Percentiles rank a stretch among this genome's conserved stretches.
Evolutionary conservation across 2,329 filamentous ascomycete genomes (phyloP).

Genomic region (Plenodomus tracheiphilus): DNA sequence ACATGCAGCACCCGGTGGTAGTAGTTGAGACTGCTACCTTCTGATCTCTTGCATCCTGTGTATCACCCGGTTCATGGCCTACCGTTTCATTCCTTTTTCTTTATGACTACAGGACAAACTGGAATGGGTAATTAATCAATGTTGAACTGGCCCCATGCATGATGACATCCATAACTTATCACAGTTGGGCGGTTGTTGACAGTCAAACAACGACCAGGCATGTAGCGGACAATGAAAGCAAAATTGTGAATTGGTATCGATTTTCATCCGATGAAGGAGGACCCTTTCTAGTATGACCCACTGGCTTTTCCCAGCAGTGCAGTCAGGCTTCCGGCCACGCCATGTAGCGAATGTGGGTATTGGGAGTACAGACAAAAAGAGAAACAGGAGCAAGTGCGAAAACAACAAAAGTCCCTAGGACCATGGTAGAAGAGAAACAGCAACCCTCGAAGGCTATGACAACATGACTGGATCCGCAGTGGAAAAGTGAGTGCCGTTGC

Average conservation of each 20-base stretch:
- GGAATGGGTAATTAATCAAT: no score
- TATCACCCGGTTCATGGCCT: no score
- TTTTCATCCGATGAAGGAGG: constrained; percentile 44
- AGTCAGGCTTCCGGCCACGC: constrained; percentile 21
- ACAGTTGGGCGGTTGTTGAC: background rate
- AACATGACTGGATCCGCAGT: background rate
- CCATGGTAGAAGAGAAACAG: constrained; percentile 6
- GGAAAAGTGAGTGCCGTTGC: constrained; percentile 17
- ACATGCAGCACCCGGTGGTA: constrained; percentile 57
- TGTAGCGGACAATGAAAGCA: background rate
- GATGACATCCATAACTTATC: no score
- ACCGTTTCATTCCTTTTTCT: no score
- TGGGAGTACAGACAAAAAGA: constrained; percentile 10
- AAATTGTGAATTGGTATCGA: constrained; percentile 18
- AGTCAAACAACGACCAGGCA: background rate
- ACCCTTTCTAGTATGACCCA: constrained; percentile 39
- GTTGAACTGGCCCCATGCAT: no score
- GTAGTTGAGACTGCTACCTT: no score
- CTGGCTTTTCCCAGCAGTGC: constrained; percentile 21
- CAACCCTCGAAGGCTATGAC: background rate
- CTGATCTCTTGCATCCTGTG: constrained; percentile 60
- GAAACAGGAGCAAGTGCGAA: constrained; percentile 11
- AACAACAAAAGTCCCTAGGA: constrained; percentile 2
- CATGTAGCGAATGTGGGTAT: constrained; percentile 36
- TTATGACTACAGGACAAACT: no score